phyloP scores from a whole-genome alignment of 805 yeast genomes.

The Sugiyamaella chiloensis region DNA sequence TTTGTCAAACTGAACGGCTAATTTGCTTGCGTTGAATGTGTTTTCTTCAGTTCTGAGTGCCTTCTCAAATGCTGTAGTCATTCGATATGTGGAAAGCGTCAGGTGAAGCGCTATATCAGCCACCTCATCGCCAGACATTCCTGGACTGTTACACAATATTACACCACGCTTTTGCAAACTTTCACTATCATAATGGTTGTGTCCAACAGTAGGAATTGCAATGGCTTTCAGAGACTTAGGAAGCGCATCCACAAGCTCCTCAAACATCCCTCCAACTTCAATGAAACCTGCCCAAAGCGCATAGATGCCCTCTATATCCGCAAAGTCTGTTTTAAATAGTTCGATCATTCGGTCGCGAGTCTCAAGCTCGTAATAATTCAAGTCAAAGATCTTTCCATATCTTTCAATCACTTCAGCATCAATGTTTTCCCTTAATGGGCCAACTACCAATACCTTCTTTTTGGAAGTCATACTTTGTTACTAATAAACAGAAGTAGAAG shows the following conservation, averaged over 20 bases:
- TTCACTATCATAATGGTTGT: conserved; percentile 48
- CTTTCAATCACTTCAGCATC: background rate
- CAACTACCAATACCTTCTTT: background rate
- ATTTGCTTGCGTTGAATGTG: conserved; percentile 46
- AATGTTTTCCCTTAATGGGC: background rate
- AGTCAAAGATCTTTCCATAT: background rate
- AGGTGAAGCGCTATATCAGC: conserved; percentile 67
- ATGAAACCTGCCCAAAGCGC: conserved; percentile 51
- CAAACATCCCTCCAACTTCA: conserved; percentile 20
- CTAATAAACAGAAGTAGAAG: too few species aligned
- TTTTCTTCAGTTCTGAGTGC: conserved; percentile 40
- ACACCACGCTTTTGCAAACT: conserved; percentile 45
- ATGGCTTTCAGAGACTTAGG: conserved; percentile 50
- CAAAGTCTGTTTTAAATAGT: conserved; percentile 39
- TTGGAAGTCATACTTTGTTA: conserved; percentile 3
- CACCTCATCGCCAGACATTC: conserved; percentile 57
- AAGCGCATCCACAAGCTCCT: conserved; percentile 40
- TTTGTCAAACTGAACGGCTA: conserved; percentile 17
- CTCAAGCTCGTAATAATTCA: conserved; percentile 16
- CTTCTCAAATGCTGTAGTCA: conserved; percentile 47
- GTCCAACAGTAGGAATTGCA: conserved; percentile 60
- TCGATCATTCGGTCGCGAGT: conserved; percentile 38
- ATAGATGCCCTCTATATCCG: conserved; percentile 52
- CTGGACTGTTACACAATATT: conserved; percentile 54
- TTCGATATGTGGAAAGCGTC: conserved; percentile 58